Base-by-base conservation (phyloP, 352 stramenopile genomes). In the Thraustotheca clavata region DNA sequence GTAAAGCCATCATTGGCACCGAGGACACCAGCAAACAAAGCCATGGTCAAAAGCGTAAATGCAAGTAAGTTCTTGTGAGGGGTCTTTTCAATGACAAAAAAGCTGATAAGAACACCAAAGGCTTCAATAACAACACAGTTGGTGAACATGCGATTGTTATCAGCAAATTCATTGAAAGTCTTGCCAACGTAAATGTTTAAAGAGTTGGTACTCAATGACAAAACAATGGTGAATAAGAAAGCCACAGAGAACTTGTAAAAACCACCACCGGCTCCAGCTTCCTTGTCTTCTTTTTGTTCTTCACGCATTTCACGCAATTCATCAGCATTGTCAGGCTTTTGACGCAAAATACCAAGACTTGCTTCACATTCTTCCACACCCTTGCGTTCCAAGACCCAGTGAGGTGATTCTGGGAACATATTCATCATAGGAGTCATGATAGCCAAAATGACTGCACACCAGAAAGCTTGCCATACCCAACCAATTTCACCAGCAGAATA, bases 401-500 rank as follows among this genome's bases (percentile, higher is more conserved):
- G 86, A n/a, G 83, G 83, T 43, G 78, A 89, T 59, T 93, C 83
- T 7, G 83, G 83, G 73, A 91, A 93, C 38, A 93, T 87, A 71
- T 93, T 89, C 7, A 93, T 79, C 0, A 77, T 76, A 3, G 83
- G 81, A 3, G 83, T 93, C 70, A 93, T 80, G 50, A 89, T 79
- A 27, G 80, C 88, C 20, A 93, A 66, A 50, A 93, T 76, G 9
- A 91, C 75, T 1, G 78, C 85, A 55, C 78, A 77, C 50, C 87
- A 82, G 61, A 93, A 93, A 43, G 87, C 80, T 69, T 93, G 80
- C 83, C 83, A 93, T 33, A 91, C 77, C 83, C 83, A 93, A 39
- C 83, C 83, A 3, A 93, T 73, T 31, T 84, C 79, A 57, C 83
- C 83, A 20, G 72, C 79, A 16, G 79, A 86, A 54, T 89, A 89